Conservation (phyloP, 1,139 yeast genomes). For the Keqinozyma sinolaborantium region DNA sequence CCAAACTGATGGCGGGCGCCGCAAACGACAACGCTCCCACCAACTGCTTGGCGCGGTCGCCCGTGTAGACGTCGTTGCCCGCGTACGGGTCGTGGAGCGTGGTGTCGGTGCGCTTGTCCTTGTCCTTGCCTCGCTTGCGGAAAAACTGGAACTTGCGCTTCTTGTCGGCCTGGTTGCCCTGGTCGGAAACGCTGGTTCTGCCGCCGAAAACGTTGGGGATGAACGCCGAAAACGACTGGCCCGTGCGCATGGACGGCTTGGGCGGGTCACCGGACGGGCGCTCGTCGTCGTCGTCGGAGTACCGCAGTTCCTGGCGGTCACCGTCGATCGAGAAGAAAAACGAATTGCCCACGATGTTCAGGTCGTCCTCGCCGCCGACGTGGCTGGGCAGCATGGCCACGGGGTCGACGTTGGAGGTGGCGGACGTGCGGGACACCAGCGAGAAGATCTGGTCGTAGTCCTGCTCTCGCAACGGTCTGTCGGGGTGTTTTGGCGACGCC, state of each 20-base stretch:
- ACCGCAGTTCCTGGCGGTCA: conserved; percentile 25
- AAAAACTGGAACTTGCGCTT: conserved; percentile 23
- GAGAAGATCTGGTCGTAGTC: neutral
- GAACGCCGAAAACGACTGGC: conserved; percentile 9
- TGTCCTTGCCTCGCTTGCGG: conserved; percentile 20
- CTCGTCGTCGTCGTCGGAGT: conserved; percentile 23
- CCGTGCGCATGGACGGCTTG: neutral
- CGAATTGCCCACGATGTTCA: conserved; percentile 22
- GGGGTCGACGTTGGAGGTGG: neutral
- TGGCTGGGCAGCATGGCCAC: neutral
- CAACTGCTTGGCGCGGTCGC: conserved; percentile 58
- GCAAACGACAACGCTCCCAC: conserved; percentile 66
- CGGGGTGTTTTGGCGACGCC: neutral
- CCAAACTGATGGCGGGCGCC: conserved; percentile 74
- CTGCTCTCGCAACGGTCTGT: neutral
- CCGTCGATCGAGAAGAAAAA: conserved; percentile 20
- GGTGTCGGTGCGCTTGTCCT: conserved; percentile 18
- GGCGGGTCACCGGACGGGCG: conserved; percentile 2
- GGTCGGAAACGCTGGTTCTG: conserved; percentile 3
- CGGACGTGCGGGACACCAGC: neutral
- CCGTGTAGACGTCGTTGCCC: conserved; percentile 26
- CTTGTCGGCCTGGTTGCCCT: conserved; percentile 2
- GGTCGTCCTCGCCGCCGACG: neutral
- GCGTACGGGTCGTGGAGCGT: conserved; percentile 15
- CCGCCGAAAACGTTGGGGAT: conserved; percentile 12